A percentile compares a stretch with the other conserved stretches of the same genome.
Evolutionary conservation across 177 flowering plant genomes (phyloP).

Genomic region (Vitis hybrid): DNA sequence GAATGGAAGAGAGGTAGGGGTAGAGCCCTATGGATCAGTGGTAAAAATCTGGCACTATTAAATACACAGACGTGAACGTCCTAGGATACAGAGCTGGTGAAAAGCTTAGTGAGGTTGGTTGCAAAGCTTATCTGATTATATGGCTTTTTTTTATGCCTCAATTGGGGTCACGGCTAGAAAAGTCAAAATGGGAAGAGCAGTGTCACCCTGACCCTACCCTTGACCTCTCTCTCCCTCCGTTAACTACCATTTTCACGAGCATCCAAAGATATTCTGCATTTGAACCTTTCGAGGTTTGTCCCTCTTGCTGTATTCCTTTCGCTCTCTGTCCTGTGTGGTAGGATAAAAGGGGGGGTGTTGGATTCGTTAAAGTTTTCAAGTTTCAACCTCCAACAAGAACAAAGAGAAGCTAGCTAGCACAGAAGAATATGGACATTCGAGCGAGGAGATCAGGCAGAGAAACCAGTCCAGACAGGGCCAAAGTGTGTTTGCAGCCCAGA

Average conservation of each 20-base stretch:
- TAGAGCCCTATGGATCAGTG: too few species aligned
- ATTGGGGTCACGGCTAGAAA: conserved; percentile 9
- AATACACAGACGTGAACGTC: too few species aligned
- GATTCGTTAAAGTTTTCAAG: too few species aligned
- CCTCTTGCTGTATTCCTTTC: conserved; percentile 2
- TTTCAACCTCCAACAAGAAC: neutral
- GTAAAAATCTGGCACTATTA: too few species aligned
- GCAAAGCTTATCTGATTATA: too few species aligned
- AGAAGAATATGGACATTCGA: conserved; percentile 30
- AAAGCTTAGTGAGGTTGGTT: too few species aligned
- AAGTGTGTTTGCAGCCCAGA: conserved; percentile 18
- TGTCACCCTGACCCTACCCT: neutral
- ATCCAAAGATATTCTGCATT: neutral
- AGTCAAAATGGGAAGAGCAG: neutral
- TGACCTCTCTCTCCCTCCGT: conserved; percentile 3
- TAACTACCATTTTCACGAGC: neutral
- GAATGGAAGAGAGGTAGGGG: too few species aligned
- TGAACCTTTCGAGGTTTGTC: neutral
- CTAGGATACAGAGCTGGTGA: too few species aligned
- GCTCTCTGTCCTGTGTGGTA: neutral
- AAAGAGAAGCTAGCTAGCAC: neutral
- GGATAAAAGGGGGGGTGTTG: neutral
- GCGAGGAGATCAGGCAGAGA: conserved; percentile 37
- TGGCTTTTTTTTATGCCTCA: too few species aligned
- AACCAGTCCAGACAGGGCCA: conserved; percentile 51